Evolutionary conservation across 208 protist species (phyloP).

Genomic region (Trypanosoma brucei): DNA sequence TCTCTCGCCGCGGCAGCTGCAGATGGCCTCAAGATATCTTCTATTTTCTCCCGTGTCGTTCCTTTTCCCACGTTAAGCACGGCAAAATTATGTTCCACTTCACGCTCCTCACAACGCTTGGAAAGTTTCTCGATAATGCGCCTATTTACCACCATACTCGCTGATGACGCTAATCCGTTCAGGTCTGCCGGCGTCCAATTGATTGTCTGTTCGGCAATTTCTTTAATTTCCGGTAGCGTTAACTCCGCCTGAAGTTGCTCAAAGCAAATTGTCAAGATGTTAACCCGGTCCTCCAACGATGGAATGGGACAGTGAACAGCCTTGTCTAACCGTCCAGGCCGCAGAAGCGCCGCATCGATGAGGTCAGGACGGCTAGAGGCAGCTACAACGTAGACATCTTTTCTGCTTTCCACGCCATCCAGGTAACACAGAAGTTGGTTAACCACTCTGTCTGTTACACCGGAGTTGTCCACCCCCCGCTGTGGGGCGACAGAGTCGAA

Average conservation of each 20-base stretch:
- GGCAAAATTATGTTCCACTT: conserved; percentile 29
- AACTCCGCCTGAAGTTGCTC: conserved; percentile 96
- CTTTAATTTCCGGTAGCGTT: conserved; percentile 37
- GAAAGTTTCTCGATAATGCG: conserved; percentile 58
- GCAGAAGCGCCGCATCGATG: conserved; percentile 93
- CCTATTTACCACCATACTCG: conserved; percentile 61
- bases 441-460: conserved; percentile 94
- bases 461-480: conserved; percentile 83
- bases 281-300: conserved; percentile 60
- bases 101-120: conserved; percentile 1
- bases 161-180: conserved; percentile 66
- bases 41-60: conserved; percentile 61
- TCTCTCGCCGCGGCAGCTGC: conserved; percentile 6
- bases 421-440: conserved; percentile 98
- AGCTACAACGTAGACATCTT: conserved; percentile 97
- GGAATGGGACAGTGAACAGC: conserved; percentile 84
- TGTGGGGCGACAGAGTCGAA: conserved; percentile 91
- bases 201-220: conserved; percentile 46
- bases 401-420: conserved; percentile 94
- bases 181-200: conserved; percentile 86
- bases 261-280: conserved; percentile 98
- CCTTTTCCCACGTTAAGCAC: conserved; percentile 47
- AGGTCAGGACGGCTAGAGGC: conserved; percentile 98
- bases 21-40: conserved; percentile 41
- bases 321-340: conserved; percentile 88